Percentiles rank a stretch among this genome's conserved stretches.
Evolutionary conservation across 164 flowering plant species (phyloP).

Genomic region (Stephania cephalantha): DNA sequence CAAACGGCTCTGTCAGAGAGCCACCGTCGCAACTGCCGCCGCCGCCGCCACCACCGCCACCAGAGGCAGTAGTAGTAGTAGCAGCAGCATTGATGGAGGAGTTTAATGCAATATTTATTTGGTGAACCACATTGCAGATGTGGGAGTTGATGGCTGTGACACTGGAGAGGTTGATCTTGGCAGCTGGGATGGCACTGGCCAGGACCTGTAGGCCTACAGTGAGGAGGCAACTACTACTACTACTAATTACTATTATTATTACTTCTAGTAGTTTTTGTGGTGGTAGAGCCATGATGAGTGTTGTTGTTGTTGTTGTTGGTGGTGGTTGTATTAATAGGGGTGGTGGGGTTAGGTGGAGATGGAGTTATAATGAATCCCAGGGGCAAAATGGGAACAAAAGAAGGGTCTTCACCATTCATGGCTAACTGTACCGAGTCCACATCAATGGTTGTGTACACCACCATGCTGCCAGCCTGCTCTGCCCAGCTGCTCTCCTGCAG

Average conservation of each 20-base stretch:
- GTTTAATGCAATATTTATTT: constrained; percentile 51
- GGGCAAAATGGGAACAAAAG: constrained; percentile 84
- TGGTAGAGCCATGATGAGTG: not conserved
- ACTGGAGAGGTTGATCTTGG: constrained; percentile 68
- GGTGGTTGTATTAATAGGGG: not conserved
- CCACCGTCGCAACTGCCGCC: constrained; percentile 11
- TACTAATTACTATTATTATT: not conserved
- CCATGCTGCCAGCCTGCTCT: constrained; percentile 68
- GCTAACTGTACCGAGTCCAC: constrained; percentile 69
- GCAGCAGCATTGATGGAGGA: not conserved
- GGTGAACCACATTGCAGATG: constrained; percentile 58
- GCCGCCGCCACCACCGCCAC: constrained; percentile 6
- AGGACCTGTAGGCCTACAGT: constrained; percentile 79
- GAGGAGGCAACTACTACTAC: constrained; percentile 51
- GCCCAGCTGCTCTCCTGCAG: constrained; percentile 96
- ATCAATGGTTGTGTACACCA: constrained; percentile 73
- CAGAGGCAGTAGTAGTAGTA: not conserved
- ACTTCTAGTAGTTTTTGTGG: not conserved
- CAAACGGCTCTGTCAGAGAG: constrained; percentile 17
- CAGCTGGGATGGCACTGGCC: constrained; percentile 62
- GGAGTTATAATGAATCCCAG: constrained; percentile 66
- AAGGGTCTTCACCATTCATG: constrained; percentile 85
- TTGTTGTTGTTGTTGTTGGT: constrained; percentile 6
- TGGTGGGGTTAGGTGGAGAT: not conserved
- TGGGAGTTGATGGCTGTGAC: constrained; percentile 68